Conservation (phyloP, 2,329 filamentous ascomycete genomes). For the Aspergillus proliferans region DNA sequence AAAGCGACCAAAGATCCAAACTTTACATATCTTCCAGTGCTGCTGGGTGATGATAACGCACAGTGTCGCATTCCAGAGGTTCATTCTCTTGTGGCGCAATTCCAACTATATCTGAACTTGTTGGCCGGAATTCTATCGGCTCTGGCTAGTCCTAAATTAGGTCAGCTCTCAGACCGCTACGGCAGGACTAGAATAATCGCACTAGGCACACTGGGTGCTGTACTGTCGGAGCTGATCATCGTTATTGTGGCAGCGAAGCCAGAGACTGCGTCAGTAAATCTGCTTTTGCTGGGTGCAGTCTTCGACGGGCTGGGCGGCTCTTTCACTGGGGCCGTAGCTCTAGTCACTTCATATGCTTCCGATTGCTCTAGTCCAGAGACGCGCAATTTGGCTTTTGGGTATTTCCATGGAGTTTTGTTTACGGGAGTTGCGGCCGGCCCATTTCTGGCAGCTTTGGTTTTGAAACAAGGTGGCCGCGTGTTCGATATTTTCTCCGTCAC, state of each 20-base stretch:
- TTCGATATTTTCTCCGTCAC: conserved; percentile 81
- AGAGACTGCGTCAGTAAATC: conserved; percentile 65
- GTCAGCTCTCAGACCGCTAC: conserved; percentile 77
- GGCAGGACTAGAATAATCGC: conserved; percentile 71
- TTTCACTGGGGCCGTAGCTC: conserved; percentile 73
- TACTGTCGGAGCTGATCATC: conserved; percentile 68
- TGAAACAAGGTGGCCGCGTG: conserved; percentile 67
- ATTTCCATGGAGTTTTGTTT: conserved; percentile 85
- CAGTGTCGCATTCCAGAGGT: conserved; percentile 78
- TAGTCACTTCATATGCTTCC: conserved; percentile 79
- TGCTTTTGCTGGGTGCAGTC: conserved; percentile 68
- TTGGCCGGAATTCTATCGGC: conserved; percentile 72
- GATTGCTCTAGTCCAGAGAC: conserved; percentile 79
- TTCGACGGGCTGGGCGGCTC: conserved; percentile 83
- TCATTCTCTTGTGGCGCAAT: conserved; percentile 68
- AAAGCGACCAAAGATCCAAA: conserved; percentile 52
- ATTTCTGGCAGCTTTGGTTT: conserved; percentile 70
- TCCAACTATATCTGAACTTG: conserved; percentile 70
- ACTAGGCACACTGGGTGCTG: conserved; percentile 65
- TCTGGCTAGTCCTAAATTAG: conserved; percentile 73
- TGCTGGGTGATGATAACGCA: conserved; percentile 63
- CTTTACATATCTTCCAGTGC: conserved; percentile 57
- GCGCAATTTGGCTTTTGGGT: conserved; percentile 78
- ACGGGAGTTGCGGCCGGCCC: conserved; percentile 83
- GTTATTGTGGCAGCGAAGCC: conserved; percentile 73